These are phyloP conservation scores for Exophiala sideris DNA, from an alignment of 2,329 filamentous ascomycete genomes.

Conservation along the genomic window DNA sequence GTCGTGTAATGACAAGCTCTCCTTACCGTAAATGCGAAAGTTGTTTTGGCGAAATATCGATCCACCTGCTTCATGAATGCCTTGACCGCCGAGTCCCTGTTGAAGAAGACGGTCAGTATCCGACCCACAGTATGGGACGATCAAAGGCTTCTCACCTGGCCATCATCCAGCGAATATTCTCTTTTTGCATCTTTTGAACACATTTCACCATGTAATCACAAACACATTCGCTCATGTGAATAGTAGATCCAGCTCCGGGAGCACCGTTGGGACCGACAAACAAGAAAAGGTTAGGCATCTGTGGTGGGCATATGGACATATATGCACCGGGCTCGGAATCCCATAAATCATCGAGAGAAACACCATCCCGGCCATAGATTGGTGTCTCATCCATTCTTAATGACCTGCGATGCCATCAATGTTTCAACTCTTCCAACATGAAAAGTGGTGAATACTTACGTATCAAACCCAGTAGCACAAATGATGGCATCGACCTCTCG, in stretches of 20 bases:
- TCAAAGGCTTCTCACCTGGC: not conserved
- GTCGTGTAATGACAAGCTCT: not conserved
- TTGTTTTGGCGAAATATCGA: conserved; percentile 5
- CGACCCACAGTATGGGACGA: too few relatives aligned
- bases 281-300: conserved; percentile 10
- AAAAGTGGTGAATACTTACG: conserved; percentile 3
- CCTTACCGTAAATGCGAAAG: conserved; percentile 7
- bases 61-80: conserved; percentile 8
- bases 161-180: conserved; percentile 4
- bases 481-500: conserved; percentile 25
- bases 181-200: conserved; percentile 5
- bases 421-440: not conserved
- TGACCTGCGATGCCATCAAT: not conserved
- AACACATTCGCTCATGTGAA: conserved; percentile 1
- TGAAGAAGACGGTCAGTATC: not conserved
- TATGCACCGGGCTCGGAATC: not conserved
- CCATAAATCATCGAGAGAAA: not conserved
- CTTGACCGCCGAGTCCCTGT: not conserved
- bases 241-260: not conserved
- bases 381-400: not conserved
- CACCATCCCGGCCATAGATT: not conserved
- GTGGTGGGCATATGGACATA: not conserved
- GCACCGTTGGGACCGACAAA: conserved; percentile 9
- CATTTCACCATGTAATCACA: conserved; percentile 6
- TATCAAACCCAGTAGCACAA: conserved; percentile 38